These are phyloP conservation scores for Taphrina betulina DNA, from an alignment of 1,139 yeast genomes.

Conservation along the genomic window DNA sequence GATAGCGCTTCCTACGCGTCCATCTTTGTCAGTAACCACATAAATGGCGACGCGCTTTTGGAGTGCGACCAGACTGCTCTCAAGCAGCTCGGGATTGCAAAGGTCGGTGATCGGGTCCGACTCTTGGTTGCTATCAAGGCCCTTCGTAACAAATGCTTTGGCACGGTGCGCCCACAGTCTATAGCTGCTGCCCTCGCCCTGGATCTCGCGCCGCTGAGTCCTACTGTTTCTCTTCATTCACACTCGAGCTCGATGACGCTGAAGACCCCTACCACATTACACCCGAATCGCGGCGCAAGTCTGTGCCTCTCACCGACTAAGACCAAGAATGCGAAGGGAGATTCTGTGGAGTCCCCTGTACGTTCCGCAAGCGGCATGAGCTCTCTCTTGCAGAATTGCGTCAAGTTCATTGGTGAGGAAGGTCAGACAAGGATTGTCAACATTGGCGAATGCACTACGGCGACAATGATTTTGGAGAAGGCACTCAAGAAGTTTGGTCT, in stretches of 20 bases:
- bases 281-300: background rate
- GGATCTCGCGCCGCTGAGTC: constrained; percentile 14
- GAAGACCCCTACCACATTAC: constrained; percentile 2
- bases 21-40: constrained; percentile 49
- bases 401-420: constrained; percentile 58
- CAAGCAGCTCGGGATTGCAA: constrained; percentile 68
- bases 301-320: background rate
- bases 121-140: constrained; percentile 53
- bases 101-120: constrained; percentile 78
- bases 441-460: constrained; percentile 76
- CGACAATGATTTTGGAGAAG: constrained; percentile 72
- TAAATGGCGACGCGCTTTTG: constrained; percentile 59
- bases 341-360: constrained; percentile 19
- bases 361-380: constrained; percentile 22
- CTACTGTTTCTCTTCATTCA: background rate
- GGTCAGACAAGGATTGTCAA: constrained; percentile 74
- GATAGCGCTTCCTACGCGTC: constrained; percentile 44
- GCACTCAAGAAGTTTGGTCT: constrained; percentile 55
- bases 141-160: constrained; percentile 40
- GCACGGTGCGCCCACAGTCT: constrained; percentile 2
- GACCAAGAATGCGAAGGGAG: constrained; percentile 1
- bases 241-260: background rate
- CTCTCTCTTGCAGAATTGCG: constrained; percentile 46
- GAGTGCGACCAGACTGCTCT: constrained; percentile 69
- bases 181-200: constrained; percentile 29